These are phyloP conservation scores for Stenocarpella maydis DNA, from an alignment of 2,329 filamentous ascomycete genomes.

Conservation along the genomic window DNA sequence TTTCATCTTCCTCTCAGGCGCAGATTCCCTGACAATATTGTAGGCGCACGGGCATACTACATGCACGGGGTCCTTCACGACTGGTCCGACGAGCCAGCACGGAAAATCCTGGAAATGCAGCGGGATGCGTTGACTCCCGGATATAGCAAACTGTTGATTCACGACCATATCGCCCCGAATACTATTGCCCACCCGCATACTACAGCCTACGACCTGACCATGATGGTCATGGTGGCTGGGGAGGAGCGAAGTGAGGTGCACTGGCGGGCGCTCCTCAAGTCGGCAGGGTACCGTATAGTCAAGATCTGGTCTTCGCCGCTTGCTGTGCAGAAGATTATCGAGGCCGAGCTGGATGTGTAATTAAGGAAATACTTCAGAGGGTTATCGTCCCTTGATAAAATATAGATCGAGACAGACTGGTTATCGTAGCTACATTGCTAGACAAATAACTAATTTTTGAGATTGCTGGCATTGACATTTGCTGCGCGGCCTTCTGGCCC, in stretches of 20 bases:
- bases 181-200: constrained; percentile 43
- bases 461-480: no score
- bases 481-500: no score
- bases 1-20: background rate
- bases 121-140: constrained; percentile 43
- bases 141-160: constrained; percentile 50
- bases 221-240: constrained; percentile 46
- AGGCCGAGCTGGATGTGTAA: constrained; percentile 29
- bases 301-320: constrained; percentile 36
- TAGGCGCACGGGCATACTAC: constrained; percentile 23
- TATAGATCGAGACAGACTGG: background rate
- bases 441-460: no score
- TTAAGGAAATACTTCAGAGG: background rate
- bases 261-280: constrained; percentile 43
- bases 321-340: constrained; percentile 35
- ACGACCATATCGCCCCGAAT: constrained; percentile 52
- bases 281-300: constrained; percentile 34
- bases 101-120: constrained; percentile 46
- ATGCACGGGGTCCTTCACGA: constrained; percentile 42
- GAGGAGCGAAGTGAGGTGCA: constrained; percentile 47
- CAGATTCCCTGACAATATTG: background rate
- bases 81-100: constrained; percentile 44
- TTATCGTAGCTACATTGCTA: no score
- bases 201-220: constrained; percentile 47
- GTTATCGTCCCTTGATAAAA: background rate